A percentile compares a stretch with the other conserved stretches of the same genome.
phyloP scores from a whole-genome alignment of 345 rosid species.

The Syzygium oleosum region DNA sequence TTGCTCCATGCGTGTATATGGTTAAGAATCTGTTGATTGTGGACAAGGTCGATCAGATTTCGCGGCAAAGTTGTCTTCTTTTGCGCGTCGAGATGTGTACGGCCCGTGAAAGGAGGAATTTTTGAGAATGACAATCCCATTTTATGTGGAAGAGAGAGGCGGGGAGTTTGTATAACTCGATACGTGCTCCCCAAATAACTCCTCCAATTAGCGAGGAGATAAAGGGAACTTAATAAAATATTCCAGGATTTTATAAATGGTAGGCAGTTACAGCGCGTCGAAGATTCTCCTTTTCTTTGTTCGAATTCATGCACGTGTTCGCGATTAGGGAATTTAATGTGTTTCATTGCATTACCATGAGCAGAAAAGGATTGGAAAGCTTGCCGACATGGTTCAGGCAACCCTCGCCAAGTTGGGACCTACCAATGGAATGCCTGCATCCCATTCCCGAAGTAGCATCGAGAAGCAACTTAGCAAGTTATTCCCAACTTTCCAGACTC shows the following conservation, averaged over 20 bases:
- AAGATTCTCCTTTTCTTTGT: neutral
- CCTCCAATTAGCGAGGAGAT: neutral
- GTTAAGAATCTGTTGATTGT: neutral
- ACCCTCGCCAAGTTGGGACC: neutral
- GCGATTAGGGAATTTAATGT: neutral
- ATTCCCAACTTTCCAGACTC: neutral
- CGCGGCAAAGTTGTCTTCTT: neutral
- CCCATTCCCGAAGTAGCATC: neutral
- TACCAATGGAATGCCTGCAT: neutral
- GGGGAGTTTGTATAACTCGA: neutral
- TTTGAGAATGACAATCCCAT: neutral
- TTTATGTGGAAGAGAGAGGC: neutral
- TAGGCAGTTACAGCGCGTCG: neutral
- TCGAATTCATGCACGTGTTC: neutral
- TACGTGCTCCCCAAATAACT: neutral
- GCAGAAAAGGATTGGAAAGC: neutral
- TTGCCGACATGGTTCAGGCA: neutral
- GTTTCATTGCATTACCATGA: neutral
- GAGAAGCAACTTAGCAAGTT: slow-evolving; percentile 1
- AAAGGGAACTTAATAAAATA: neutral
- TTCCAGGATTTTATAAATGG: neutral
- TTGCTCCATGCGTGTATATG: neutral
- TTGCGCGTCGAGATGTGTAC: neutral
- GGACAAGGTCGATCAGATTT: neutral
- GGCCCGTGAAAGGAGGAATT: neutral